Evolutionary conservation across 257 asterid species (phyloP).

Genomic region (Nicotiana noctiflora): DNA sequence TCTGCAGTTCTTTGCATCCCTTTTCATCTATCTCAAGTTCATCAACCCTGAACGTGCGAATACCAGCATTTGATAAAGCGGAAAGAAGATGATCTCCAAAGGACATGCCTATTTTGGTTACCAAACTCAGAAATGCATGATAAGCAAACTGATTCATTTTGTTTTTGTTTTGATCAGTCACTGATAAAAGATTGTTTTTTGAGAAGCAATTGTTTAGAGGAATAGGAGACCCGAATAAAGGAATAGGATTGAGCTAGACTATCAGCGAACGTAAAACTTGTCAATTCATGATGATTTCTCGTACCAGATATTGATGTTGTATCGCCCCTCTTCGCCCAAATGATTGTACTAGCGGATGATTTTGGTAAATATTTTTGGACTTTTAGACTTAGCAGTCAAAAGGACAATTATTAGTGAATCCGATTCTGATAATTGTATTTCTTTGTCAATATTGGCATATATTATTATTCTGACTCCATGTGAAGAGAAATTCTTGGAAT

Average conservation of each 20-base stretch:
- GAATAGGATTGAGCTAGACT: too few species aligned
- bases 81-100: conserved; percentile 9
- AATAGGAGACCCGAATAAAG: neutral
- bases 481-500: neutral
- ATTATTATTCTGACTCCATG: neutral
- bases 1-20: neutral
- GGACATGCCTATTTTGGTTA: neutral
- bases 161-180: neutral
- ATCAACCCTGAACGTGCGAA: conserved; percentile 7
- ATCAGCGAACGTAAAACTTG: too few species aligned
- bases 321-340: neutral
- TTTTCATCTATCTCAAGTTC: conserved; percentile 9
- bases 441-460: conserved; percentile 3
- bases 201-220: neutral
- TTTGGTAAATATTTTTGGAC: neutral
- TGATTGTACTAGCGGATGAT: neutral
- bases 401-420: neutral
- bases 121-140: conserved; percentile 6
- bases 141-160: neutral
- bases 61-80: conserved; percentile 9
- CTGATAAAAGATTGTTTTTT: neutral
- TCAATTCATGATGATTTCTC: too few species aligned
- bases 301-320: too few species aligned
- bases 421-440: neutral
- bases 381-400: neutral